Evolutionary conservation across 2,329 filamentous ascomycete species (phyloP).

Genomic region (Penicillium sclerotigenum): DNA sequence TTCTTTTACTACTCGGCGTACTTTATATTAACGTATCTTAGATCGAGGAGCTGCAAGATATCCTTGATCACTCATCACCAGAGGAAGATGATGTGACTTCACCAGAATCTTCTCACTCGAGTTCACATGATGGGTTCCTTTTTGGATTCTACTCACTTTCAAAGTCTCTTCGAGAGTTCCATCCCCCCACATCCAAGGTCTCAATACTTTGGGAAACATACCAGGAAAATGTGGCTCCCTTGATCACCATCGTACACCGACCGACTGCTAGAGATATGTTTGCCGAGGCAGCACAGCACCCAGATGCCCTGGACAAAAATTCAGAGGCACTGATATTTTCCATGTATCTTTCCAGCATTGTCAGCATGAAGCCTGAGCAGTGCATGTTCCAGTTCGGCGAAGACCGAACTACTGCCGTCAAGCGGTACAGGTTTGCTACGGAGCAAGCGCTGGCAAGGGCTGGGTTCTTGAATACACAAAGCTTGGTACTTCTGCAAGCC

Average conservation of each 20-base stretch:
- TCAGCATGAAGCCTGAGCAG: conserved; percentile 41
- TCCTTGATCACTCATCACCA: conserved; percentile 56
- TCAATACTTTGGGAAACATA: conserved; percentile 56
- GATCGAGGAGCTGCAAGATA: conserved; percentile 61
- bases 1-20: background rate
- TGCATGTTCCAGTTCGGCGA: conserved; percentile 50
- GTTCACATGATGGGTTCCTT: conserved; percentile 57
- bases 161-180: conserved; percentile 55
- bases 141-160: conserved; percentile 59
- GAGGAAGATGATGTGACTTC: conserved; percentile 55
- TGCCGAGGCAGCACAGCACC: conserved; percentile 49
- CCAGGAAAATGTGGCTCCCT: conserved; percentile 59
- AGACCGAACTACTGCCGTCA: conserved; percentile 49
- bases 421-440: conserved; percentile 59
- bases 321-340: conserved; percentile 59
- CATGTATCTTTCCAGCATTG: conserved; percentile 59
- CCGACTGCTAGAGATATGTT: conserved; percentile 54
- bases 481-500: conserved; percentile 60
- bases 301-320: conserved; percentile 51
- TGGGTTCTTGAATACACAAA: conserved; percentile 61
- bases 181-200: conserved; percentile 53
- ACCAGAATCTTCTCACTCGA: conserved; percentile 41
- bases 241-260: conserved; percentile 59
- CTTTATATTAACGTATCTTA: conserved; percentile 24
- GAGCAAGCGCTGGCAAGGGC: conserved; percentile 64